Percentiles rank a stretch among this genome's conserved stretches.
Conservation (phyloP, 805 yeast genomes). For the Pichia cabralensis region DNA sequence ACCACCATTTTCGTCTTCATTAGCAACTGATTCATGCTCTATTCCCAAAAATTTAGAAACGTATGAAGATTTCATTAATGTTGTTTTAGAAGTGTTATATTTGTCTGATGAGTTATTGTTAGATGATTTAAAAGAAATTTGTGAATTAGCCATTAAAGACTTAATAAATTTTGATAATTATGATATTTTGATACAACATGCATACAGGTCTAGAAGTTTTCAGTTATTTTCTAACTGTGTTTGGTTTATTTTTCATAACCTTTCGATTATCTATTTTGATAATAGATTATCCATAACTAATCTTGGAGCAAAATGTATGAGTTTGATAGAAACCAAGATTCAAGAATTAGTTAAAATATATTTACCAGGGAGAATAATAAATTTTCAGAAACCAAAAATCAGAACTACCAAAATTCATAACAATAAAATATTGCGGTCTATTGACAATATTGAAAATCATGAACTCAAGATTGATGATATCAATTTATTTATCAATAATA, state of each 20-base stretch:
- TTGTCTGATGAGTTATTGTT: conserved; percentile 55
- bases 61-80: conserved; percentile 36
- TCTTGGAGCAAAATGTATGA: conserved; percentile 4
- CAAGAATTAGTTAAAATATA: conserved; percentile 24
- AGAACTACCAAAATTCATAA: too few relatives aligned
- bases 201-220: conserved; percentile 40
- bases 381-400: too few relatives aligned
- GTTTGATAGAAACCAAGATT: conserved; percentile 3
- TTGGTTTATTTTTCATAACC: conserved; percentile 58
- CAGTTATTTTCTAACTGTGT: conserved; percentile 52
- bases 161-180: conserved; percentile 53
- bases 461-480: too few relatives aligned
- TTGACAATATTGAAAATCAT: too few relatives aligned
- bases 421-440: too few relatives aligned
- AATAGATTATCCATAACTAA: conserved; percentile 16
- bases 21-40: too few relatives aligned
- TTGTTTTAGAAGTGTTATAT: conserved; percentile 48
- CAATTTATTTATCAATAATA: conserved; percentile 27
- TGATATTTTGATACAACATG: conserved; percentile 40
- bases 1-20: too few relatives aligned
- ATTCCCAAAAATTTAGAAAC: too few relatives aligned
- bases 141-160: conserved; percentile 52
- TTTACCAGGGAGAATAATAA: conserved; percentile 9
- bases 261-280: conserved; percentile 51
- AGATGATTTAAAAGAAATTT: conserved; percentile 45